Conservation (phyloP, 2,329 filamentous ascomycete genomes). For the Trichoderma citrinoviride region DNA sequence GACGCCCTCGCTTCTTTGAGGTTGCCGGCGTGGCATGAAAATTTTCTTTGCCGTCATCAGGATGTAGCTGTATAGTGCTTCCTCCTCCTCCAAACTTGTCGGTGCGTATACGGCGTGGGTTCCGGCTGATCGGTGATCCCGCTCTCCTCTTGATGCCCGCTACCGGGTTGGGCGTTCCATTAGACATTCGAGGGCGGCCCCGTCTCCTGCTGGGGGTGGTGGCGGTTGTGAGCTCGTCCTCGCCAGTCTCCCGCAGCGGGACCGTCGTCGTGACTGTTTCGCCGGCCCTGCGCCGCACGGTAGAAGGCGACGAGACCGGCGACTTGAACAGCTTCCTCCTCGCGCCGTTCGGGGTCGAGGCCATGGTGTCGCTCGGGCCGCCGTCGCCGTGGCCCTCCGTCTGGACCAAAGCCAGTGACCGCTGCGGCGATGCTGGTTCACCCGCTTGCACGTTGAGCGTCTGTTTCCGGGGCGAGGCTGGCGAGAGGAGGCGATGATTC, state of each 20-base stretch:
- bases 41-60: constrained; percentile 24
- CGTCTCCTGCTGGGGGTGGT: constrained; percentile 42
- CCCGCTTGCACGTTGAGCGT: constrained; percentile 58
- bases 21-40: constrained; percentile 35
- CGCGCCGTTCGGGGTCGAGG: constrained; percentile 34
- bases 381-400: constrained; percentile 35
- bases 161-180: constrained; percentile 51
- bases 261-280: constrained; percentile 51
- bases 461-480: constrained; percentile 52
- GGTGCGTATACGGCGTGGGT: constrained; percentile 36
- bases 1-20: constrained; percentile 32
- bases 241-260: constrained; percentile 46
- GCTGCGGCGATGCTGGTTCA: constrained; percentile 48
- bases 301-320: constrained; percentile 40
- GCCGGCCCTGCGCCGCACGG: constrained; percentile 35
- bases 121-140: constrained; percentile 43
- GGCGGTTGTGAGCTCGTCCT: constrained; percentile 35
- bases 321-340: constrained; percentile 45
- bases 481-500: constrained; percentile 36
- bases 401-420: constrained; percentile 44
- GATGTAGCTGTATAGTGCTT: constrained; percentile 30
- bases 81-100: constrained; percentile 30
- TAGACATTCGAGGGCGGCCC: constrained; percentile 48
- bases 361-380: not conserved
- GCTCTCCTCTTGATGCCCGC: constrained; percentile 46